Percentiles rank a stretch among this genome's conserved stretches.
phyloP scores from a whole-genome alignment of 495 filamentous ascomycete species.

The Neurospora discreta region DNA sequence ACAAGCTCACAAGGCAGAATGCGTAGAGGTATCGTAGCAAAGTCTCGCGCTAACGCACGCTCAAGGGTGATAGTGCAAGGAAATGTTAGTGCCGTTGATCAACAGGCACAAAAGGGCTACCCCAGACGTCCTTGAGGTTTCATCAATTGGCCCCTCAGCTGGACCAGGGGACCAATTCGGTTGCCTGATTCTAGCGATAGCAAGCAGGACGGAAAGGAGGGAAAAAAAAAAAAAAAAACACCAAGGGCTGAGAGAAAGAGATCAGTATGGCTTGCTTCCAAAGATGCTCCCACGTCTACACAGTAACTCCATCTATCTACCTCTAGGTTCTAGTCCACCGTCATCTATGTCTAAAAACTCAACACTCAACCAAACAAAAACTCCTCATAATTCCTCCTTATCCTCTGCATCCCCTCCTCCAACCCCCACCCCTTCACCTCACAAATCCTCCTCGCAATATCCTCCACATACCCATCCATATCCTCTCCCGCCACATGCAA shows the following conservation, averaged over 20 bases:
- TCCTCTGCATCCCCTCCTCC: conserved; percentile 53
- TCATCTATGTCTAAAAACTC: neutral
- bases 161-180: neutral
- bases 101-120: neutral
- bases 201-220: neutral
- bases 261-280: too few relatives aligned
- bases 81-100: neutral
- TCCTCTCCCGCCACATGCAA: conserved; percentile 69
- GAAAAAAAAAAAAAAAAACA: neutral
- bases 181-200: neutral
- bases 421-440: conserved; percentile 67
- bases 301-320: neutral
- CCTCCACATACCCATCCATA: conserved; percentile 72
- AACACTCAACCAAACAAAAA: conserved; percentile 57
- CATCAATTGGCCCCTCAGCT: neutral
- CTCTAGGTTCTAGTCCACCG: neutral
- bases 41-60: neutral
- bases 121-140: neutral
- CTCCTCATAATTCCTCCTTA: conserved; percentile 67
- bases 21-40: too few relatives aligned
- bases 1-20: neutral
- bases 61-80: neutral
- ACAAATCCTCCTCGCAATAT: conserved; percentile 63
- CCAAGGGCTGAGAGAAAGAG: neutral
- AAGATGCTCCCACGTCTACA: neutral